Evolutionary conservation across 129 eudicot genomes (phyloP).

Genomic region (Mikania micrantha): DNA sequence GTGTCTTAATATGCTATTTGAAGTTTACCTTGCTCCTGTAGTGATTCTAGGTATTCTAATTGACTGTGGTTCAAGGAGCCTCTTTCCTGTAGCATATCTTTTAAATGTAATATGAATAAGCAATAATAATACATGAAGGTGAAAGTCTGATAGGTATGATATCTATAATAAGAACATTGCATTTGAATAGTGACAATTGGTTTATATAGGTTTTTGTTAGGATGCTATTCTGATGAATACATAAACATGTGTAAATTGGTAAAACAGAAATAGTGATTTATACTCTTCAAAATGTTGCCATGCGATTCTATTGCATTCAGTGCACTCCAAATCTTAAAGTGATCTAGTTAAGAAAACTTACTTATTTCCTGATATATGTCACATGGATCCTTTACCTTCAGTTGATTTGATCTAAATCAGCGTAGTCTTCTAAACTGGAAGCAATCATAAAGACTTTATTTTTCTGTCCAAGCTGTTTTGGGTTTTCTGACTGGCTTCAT

Average conservation of each 20-base stretch:
- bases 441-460: neutral
- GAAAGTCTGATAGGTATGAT: neutral
- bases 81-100: neutral
- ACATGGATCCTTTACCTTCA: conserved; percentile 2
- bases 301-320: neutral
- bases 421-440: conserved; percentile 8
- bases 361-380: neutral
- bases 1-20: neutral
- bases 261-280: neutral
- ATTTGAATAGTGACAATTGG: neutral
- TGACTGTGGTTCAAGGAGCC: neutral
- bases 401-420: neutral
- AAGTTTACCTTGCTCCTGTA: neutral
- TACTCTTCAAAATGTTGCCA: conserved; percentile 5
- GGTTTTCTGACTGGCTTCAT: neutral
- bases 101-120: neutral
- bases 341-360: conserved; percentile 3
- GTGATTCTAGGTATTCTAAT: neutral
- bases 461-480: conserved; percentile 6
- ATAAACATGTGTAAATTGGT: conserved; percentile 2
- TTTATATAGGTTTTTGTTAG: conserved; percentile 1
- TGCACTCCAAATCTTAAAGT: neutral
- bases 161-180: neutral
- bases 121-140: neutral
- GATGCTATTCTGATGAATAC: neutral